Percentiles rank a stretch among this genome's conserved stretches.
These are phyloP conservation scores for Astrocystis sublimbata DNA, from an alignment of 495 filamentous ascomycete genomes.

Conservation along the genomic window DNA sequence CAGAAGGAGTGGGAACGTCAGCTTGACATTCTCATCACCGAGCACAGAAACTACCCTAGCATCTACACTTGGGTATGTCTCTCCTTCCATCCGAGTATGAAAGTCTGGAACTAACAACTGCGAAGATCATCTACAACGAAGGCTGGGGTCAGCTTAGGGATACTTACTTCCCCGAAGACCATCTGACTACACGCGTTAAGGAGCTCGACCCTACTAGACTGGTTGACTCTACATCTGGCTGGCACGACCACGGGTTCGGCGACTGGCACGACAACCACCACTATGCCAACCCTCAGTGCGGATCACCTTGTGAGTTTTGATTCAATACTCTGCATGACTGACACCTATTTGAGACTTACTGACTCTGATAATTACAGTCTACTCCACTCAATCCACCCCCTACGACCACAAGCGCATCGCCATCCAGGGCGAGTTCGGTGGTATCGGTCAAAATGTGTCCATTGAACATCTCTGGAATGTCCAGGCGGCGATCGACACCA, in stretches of 20 bases:
- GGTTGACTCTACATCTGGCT: conserved; percentile 61
- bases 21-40: conserved; percentile 59
- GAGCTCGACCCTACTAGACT: conserved; percentile 62
- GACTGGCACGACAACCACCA: conserved; percentile 64
- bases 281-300: conserved; percentile 70
- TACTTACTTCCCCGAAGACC: conserved; percentile 52
- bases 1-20: conserved; percentile 64
- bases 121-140: conserved; percentile 67
- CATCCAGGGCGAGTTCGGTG: conserved; percentile 69
- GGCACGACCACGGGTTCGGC: conserved; percentile 41
- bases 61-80: conserved; percentile 50
- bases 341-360: too few species aligned
- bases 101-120: conserved; percentile 9
- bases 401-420: conserved; percentile 63
- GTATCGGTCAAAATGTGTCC: conserved; percentile 62
- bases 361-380: too few species aligned
- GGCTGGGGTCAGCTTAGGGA: conserved; percentile 63
- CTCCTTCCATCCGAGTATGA: conserved; percentile 4
- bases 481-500: conserved; percentile 52
- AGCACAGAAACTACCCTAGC: conserved; percentile 63
- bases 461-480: conserved; percentile 61
- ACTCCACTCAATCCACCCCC: conserved; percentile 54
- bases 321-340: too few species aligned
- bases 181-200: conserved; percentile 53
- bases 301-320: too few species aligned